phyloP scores from a whole-genome alignment of 345 rosid species.

The Citrus trifoliata region DNA sequence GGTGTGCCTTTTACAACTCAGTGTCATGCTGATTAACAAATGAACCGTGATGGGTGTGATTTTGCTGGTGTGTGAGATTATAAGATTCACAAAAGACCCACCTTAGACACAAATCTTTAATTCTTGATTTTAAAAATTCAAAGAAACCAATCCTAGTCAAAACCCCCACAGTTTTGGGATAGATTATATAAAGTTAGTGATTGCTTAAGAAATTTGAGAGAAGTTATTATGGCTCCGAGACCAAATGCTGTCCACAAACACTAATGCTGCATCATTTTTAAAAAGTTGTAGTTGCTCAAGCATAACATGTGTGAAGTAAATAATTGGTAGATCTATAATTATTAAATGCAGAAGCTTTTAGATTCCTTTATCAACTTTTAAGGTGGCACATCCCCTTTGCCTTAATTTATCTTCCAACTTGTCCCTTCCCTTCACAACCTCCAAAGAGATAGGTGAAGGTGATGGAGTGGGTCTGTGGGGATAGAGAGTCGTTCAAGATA shows the following conservation, averaged over 20 bases:
- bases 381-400: not conserved
- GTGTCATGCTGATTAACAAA: not conserved
- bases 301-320: not conserved
- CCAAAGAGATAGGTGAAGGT: not conserved
- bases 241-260: not conserved
- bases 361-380: not conserved
- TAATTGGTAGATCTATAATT: not conserved
- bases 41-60: not conserved
- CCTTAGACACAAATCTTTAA: not conserved
- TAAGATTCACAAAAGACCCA: not conserved
- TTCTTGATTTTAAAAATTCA: not conserved
- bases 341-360: not conserved
- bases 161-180: constrained; percentile 16
- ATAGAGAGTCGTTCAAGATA: not conserved
- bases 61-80: not conserved
- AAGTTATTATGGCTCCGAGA: not conserved
- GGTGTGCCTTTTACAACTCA: not conserved
- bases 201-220: not conserved
- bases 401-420: not conserved
- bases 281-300: not conserved
- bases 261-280: not conserved
- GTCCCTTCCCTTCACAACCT: constrained; percentile 18
- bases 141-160: not conserved
- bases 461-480: too few relatives aligned
- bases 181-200: not conserved